Base-by-base conservation (phyloP, 2,329 filamentous ascomycete genomes). In the Colletotrichum eremochloae region DNA sequence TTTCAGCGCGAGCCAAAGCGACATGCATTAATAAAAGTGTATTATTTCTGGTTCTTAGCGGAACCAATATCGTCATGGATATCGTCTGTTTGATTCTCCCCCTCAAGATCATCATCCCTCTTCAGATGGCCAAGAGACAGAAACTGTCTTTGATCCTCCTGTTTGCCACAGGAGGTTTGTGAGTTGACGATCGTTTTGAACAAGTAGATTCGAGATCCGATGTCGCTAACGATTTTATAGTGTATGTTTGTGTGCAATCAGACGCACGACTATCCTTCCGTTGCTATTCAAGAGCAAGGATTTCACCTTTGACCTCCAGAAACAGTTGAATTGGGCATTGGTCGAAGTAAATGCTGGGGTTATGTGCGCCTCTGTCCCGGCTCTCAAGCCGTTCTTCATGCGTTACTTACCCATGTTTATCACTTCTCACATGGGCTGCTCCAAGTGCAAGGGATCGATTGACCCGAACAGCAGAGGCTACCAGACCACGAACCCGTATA, bases 201-300 rank as follows among this genome's bases (percentile, higher is more conserved):
- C 9, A 20, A 9, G 5, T 5, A 12, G 3, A 12, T 29, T 5
- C 3, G n/a, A n/a, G 14, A 2, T 38, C 18, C 2, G 24, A n/a
- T 48, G 20, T 29, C 29, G 36, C 64, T 72, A 20, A 72, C 15
- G 33, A n/a, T n/a, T 33, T 24, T 20, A 1, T 24, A 79, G 78
- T 31, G 78, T 81, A n/a, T 77, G 79, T 9, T 55, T 76, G 1
- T 79, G 79, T 8, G 77, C 79, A 24, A 79, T 81, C n/a, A 74
- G 78, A 36, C 76, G 79, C 11, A 79, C 79, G 9, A 48, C 76
- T 31, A 76, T 80, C 44, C 76, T 79, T 1, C 73, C 75, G 1
- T 77, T 75, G 2, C 74, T 81, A 4, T 64, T 80, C 18, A 44
- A 61, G 0, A 69, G 75, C 0, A 15, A 48, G 0, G 79, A 81